These are phyloP conservation scores for Cerrena zonata DNA, from an alignment of 1,284 basidiomycete species.

Conservation along the genomic window DNA sequence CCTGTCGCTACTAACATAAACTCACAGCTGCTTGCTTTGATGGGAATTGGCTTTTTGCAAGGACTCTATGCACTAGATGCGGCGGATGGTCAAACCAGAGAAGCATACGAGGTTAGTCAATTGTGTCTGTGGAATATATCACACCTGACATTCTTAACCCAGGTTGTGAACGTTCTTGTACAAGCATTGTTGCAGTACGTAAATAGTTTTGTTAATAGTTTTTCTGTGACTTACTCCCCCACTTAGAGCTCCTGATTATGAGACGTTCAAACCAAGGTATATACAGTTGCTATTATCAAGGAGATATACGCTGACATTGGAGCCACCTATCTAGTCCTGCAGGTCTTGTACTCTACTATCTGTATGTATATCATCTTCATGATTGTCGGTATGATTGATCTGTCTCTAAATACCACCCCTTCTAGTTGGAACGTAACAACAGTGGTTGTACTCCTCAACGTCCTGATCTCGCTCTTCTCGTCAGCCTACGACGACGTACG, in stretches of 20 bases:
- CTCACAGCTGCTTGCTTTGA: constrained; percentile 65
- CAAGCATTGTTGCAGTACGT: constrained; percentile 77
- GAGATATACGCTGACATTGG: constrained; percentile 3
- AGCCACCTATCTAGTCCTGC: constrained; percentile 41
- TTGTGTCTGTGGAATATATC: not conserved
- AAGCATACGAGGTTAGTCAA: constrained; percentile 30
- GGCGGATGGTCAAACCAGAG: constrained; percentile 67
- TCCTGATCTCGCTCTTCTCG: constrained; percentile 91
- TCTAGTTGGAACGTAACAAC: constrained; percentile 80
- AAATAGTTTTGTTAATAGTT: not conserved
- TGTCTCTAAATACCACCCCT: not conserved
- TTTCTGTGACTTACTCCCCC: not conserved
- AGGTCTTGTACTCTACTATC: constrained; percentile 76
- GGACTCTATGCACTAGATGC: constrained; percentile 86
- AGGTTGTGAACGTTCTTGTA: constrained; percentile 72
- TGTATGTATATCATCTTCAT: constrained; percentile 39
- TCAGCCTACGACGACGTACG: constrained; percentile 83
- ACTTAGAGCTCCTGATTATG: constrained; percentile 73
- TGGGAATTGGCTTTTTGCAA: constrained; percentile 82
- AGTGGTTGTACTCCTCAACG: constrained; percentile 85
- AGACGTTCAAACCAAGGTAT: constrained; percentile 52
- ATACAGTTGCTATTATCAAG: constrained; percentile 9
- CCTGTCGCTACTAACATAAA: constrained; percentile 10
- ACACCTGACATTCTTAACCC: not conserved
- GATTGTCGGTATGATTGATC: not conserved